Base-by-base conservation (phyloP, 352 stramenopile species). In the Proteromonas lacertae region DNA sequence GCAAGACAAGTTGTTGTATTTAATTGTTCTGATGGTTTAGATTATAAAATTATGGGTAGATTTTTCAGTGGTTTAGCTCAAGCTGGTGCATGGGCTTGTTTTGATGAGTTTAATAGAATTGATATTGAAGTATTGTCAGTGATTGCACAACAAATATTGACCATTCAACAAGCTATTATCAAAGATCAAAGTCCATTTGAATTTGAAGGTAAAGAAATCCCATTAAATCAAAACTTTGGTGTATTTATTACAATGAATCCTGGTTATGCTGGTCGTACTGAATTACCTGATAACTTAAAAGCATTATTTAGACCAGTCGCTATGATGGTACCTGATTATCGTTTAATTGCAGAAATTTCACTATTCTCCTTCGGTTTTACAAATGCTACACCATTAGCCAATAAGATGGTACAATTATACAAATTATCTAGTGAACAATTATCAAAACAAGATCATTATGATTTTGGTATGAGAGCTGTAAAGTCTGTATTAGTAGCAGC, bases 181-280 rank as follows among this genome's bases (percentile, higher is more conserved):
- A 61, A 65, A 0, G 63, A 80, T 22, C 58, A 69, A 14, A 59
- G 68, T 14, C 54, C 76, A 13, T 87, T 90, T 35, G 66, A 80
- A 32, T 90, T 91, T 45, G 76, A 90, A 42, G 75, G 75, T 13
- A 77, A 73, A 36, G 57, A 75, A 17, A 86, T 90, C 29, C 52
- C 57, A 0, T 50, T 89, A 4, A 83, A 84, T 40, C 65, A 66
- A 8, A 66, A 59, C 19, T 88, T 84, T 52, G 73, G 73, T 14
- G 73, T 87, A 2, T 89, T 87, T 38, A 89, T 89, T 43, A 89
- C 73, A 1, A 89, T 89, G 73, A 89, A 89, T 36, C 73, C 73
- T 4, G 73, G 73, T 0, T 89, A 89, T 36, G 69, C 72, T 17
- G 73, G 72, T 0, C 65, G 73, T 1, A 86, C 73, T 0, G 72